Base-by-base conservation (phyloP, 192 early-diverging fungal genomes). In the Spizellomyces punctatus region DNA sequence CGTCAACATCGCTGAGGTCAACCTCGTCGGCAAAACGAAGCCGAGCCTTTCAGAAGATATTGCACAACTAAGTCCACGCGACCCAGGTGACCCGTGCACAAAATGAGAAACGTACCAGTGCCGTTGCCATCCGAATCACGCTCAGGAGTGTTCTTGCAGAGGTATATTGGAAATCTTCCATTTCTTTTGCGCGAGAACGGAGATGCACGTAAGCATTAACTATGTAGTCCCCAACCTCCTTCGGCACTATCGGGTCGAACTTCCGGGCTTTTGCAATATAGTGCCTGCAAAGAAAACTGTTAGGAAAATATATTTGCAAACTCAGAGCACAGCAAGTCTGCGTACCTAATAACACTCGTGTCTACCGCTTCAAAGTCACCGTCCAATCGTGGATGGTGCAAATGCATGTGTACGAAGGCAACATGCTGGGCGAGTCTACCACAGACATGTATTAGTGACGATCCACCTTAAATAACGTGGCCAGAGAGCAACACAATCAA, bases 321-420 rank as follows among this genome's bases (percentile, higher is more conserved):
- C 0, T 36, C 27, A 36, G 27, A 55, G 16, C 19, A 19, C 54
- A 55, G 19, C 54, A 55, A 16, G 1, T 2, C 19, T 55, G 16
- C 54, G 1, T 82, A 91, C 88, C 89, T 85, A 69, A 96, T 93
- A 69, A 95, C 81, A 47, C 85, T 79, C 22, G 90, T 71, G 55
- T 93, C 93, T 42, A 98, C 79, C 1, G 86, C 82, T 42, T 83
- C 83, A 55, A 74, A 69, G 6, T 90, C 90, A 61, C 85, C 75
- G 9, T 88, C 89, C 66, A 85, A 67, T 42, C 72, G 69, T 8
- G 95, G 93, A 79, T 95, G 94, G 56, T 61, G 66, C 69, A 90
- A 89, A 79, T 93, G 86, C 56, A 88, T 88, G 73, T 99, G 97
- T 12, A 99, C 97, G 74, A 93, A 91, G n/a, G 94, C 90, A 43